These are phyloP conservation scores for Tilletiopsis washingtonensis DNA, from an alignment of 1,284 basidiomycete genomes.

Conservation along the genomic window DNA sequence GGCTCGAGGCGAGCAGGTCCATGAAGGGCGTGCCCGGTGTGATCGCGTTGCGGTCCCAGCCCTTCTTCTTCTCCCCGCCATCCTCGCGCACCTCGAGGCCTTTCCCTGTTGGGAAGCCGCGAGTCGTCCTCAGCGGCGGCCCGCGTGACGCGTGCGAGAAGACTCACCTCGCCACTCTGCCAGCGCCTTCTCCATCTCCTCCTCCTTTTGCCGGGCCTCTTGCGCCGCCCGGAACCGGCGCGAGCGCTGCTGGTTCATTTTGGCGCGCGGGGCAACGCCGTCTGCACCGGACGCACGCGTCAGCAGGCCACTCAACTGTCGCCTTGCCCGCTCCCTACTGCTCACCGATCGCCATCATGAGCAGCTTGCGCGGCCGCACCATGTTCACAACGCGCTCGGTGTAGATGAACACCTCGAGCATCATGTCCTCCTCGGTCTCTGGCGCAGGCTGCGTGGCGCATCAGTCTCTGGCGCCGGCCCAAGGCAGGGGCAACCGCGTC, in stretches of 20 bases:
- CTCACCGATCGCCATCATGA: conserved; percentile 99
- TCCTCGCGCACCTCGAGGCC: conserved; percentile 78
- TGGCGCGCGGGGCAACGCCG: conserved; percentile 93
- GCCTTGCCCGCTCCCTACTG: too few relatives aligned
- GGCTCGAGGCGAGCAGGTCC: conserved; percentile 77
- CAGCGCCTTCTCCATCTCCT: conserved; percentile 78
- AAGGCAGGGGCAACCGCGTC: too few relatives aligned
- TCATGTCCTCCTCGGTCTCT: conserved; percentile 98
- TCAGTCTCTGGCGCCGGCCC: too few relatives aligned
- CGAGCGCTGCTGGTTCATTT: conserved; percentile 90
- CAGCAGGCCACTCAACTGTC: too few relatives aligned
- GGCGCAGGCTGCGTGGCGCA: conserved; percentile 56
- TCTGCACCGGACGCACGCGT: too few relatives aligned
- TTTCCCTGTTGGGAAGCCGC: conserved; percentile 48
- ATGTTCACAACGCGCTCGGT: conserved; percentile 96
- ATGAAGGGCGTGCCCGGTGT: conserved; percentile 97
- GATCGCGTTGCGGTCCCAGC: conserved; percentile 96
- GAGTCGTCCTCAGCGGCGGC: neutral
- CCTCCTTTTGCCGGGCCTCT: conserved; percentile 87
- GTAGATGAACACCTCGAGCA: conserved; percentile 93
- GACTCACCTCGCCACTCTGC: conserved; percentile 64
- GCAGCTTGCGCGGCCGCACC: conserved; percentile 83
- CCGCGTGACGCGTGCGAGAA: conserved; percentile 35
- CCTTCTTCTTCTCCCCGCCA: conserved; percentile 67
- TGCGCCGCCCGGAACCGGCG: conserved; percentile 89